phyloP scores from a whole-genome alignment of 768 basidiomycete genomes.

The Leccinum aurantiacum region DNA sequence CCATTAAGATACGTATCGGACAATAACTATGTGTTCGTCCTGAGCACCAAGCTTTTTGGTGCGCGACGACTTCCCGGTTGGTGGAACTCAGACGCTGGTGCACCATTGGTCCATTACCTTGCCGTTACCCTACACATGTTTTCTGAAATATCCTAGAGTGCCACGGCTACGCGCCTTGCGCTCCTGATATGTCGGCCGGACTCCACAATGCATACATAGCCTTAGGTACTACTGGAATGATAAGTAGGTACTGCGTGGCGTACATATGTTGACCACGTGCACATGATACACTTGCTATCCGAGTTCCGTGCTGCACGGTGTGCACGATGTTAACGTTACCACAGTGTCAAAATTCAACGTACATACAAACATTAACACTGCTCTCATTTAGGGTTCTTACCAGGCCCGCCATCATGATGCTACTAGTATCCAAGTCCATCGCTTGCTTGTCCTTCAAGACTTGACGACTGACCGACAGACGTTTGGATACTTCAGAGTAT shows the following conservation, averaged over 20 bases:
- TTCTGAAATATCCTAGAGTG: not conserved
- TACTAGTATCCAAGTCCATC: not conserved
- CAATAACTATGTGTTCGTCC: not conserved
- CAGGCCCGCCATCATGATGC: not conserved
- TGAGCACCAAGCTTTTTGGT: not conserved
- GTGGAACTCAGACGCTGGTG: not conserved
- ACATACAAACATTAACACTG: slow-evolving; percentile 2
- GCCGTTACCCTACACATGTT: not conserved
- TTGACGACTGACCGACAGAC: not conserved
- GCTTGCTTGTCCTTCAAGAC: not conserved
- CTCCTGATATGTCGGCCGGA: not conserved
- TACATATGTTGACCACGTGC: not conserved
- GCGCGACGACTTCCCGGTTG: not conserved
- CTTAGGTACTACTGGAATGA: not conserved
- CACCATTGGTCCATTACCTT: not conserved
- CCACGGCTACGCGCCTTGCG: not conserved
- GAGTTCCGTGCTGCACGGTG: not conserved
- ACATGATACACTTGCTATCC: no score
- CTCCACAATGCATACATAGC: not conserved
- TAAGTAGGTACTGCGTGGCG: not conserved
- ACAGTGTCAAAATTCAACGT: slow-evolving; percentile 6
- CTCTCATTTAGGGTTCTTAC: not conserved
- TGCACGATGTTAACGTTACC: slow-evolving; percentile 7
- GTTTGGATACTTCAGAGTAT: not conserved
- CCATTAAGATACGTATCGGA: not conserved